Conservation (phyloP, 208 protist species). For the Strigomonas galati region DNA sequence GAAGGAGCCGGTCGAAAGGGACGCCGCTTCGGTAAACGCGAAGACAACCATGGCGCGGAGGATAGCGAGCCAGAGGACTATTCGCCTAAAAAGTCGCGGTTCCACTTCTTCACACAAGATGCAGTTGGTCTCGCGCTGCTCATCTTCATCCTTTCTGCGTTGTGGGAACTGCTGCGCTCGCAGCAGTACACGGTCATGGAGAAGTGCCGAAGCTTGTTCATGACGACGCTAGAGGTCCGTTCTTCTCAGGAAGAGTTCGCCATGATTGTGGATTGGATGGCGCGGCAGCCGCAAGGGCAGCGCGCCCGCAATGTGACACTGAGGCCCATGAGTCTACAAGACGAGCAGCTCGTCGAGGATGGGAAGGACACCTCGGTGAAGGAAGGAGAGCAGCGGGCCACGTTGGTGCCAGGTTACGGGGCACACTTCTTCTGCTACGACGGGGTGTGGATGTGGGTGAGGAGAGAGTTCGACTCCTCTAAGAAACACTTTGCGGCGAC, state of each 20-base stretch:
- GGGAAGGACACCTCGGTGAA: conserved; percentile 1
- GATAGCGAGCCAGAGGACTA: no score
- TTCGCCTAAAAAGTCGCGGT: no score
- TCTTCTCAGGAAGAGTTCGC: conserved; percentile 83
- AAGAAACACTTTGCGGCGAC: conserved; percentile 47
- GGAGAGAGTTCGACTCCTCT: conserved; percentile 54
- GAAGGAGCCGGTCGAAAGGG: background rate
- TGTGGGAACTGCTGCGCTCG: conserved; percentile 64
- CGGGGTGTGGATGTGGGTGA: conserved; percentile 63
- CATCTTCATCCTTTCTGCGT: conserved; percentile 58
- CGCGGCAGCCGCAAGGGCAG: conserved; percentile 56
- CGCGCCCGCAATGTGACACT: conserved; percentile 64
- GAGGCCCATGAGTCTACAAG: conserved; percentile 56
- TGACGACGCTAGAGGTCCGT: conserved; percentile 81
- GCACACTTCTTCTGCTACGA: conserved; percentile 67
- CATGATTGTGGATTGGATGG: conserved; percentile 91
- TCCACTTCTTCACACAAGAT: conserved; percentile 34
- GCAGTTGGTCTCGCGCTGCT: conserved; percentile 45
- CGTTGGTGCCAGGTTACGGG: conserved; percentile 81
- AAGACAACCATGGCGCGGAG: no score
- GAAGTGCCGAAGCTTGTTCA: conserved; percentile 47
- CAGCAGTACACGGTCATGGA: conserved; percentile 43
- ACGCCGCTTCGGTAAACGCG: background rate
- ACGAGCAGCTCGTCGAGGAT: conserved; percentile 30
- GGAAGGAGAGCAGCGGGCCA: conserved; percentile 18